Evolutionary conservation across 306 rosid species (phyloP).

Genomic region (Lathyrus aphaca): DNA sequence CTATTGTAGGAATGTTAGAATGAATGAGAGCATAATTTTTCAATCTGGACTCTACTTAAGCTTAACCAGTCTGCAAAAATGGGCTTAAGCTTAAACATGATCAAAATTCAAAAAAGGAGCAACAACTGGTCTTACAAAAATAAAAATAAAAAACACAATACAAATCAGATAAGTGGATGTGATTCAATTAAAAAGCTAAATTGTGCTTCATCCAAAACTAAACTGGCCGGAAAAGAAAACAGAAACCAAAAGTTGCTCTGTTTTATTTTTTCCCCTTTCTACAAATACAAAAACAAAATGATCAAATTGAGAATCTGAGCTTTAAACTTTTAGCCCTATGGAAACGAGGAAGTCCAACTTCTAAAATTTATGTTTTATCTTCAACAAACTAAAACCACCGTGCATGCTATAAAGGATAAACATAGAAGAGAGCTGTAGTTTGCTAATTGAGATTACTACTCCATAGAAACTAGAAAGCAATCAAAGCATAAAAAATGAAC

Average conservation of each 20-base stretch:
- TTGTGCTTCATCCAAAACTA: constrained; percentile 1
- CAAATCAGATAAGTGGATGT: neutral
- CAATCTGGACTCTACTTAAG: constrained; percentile 18
- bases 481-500: constrained; percentile 1
- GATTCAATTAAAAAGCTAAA: constrained; percentile 3
- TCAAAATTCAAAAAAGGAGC: constrained; percentile 4
- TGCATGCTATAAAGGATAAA: neutral
- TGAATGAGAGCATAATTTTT: constrained; percentile 23
- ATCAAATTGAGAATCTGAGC: constrained; percentile 17
- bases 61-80: constrained; percentile 1
- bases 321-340: neutral
- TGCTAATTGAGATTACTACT: constrained; percentile 16
- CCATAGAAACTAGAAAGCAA: constrained; percentile 2
- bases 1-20: constrained; percentile 1
- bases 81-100: constrained; percentile 2
- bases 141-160: constrained; percentile 8
- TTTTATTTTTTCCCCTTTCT: neutral
- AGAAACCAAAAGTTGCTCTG: constrained; percentile 1
- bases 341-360: neutral
- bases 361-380: constrained; percentile 7
- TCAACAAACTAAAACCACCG: constrained; percentile 2
- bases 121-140: constrained; percentile 1
- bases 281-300: constrained; percentile 6
- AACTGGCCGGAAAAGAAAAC: constrained; percentile 12
- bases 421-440: neutral